These are phyloP conservation scores for Phylloboletellus chloephorus DNA, from an alignment of 1,284 basidiomycete species.

Conservation along the genomic window DNA sequence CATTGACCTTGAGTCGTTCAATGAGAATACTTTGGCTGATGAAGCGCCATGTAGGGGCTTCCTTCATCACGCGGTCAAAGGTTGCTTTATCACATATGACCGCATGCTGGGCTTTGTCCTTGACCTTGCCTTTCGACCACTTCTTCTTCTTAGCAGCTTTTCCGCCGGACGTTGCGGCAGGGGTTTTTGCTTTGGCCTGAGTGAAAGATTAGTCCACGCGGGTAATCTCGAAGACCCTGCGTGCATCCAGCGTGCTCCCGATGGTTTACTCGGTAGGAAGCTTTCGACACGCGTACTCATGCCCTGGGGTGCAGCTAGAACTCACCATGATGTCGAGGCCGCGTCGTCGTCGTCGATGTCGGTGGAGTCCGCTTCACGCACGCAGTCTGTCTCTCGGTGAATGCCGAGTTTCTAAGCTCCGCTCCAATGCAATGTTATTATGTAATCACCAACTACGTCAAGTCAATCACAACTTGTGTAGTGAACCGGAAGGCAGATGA, in stretches of 20 bases:
- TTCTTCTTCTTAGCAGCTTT: constrained; percentile 98
- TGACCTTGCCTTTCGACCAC: constrained; percentile 99
- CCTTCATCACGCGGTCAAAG: constrained; percentile 97
- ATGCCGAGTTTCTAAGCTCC: constrained; percentile 23
- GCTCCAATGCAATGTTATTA: constrained; percentile 18
- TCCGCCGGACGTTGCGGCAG: constrained; percentile 64
- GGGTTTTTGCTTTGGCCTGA: constrained; percentile 67
- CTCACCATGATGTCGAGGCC: constrained; percentile 32
- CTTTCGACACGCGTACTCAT: not conserved
- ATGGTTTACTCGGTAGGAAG: constrained; percentile 1
- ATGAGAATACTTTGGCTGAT: constrained; percentile 98
- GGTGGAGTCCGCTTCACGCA: constrained; percentile 2
- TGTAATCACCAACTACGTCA: constrained; percentile 11
- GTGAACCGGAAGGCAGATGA: constrained; percentile 30
- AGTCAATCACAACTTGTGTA: not conserved
- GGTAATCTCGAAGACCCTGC: constrained; percentile 16
- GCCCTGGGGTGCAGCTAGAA: constrained; percentile 2
- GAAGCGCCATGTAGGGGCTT: constrained; percentile 99
- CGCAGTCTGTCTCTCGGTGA: constrained; percentile 11
- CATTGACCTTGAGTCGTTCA: constrained; percentile 96
- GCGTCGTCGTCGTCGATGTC: constrained; percentile 24
- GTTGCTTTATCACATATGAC: constrained; percentile 89
- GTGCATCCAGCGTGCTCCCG: constrained; percentile 19
- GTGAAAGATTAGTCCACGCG: constrained; percentile 12
- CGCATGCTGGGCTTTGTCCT: constrained; percentile 96